Base-by-base conservation (phyloP, 805 yeast genomes). In the Schwanniomyces yamadae region DNA sequence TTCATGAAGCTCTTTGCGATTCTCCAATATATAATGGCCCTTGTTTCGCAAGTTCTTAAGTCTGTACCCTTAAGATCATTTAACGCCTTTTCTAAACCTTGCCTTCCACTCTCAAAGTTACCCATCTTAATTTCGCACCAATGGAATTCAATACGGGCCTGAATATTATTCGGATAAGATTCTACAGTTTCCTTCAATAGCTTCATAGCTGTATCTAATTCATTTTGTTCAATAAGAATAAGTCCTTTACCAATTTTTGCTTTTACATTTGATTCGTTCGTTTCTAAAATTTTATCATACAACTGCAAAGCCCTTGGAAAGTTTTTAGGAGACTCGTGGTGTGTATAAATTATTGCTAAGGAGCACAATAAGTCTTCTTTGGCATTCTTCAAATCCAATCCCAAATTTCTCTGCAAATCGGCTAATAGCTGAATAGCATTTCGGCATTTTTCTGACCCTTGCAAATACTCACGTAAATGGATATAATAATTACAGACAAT, bases 251-350 rank as follows among this genome's bases (percentile, higher is more conserved):
- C 98, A 25, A 90, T 72, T 37, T 75, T 69, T 0, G 96, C 95
- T 31, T 70, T 71, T 4, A 73, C 60, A 47, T 80, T 77, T 4
- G 57, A 49, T 4, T 73, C 71, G 39, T 61, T 65, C 3, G 49
- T 50, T 12, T 42, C 44, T 17, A 87, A 64, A 3, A 89, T 77
- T 16, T 68, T 63, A 23, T 84, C 83, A 57, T 83, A 93, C 11
- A 89, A 57, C 32, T 77, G 77, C 19, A 83, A 53, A 0, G 99
- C 98, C 17, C 81, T 69, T 2, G 76, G 69, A 51, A 78, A 87
- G 59, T 91, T 85, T 57, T 88, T 88, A 8, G 98, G 99, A 0
- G 97, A 84, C 55, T 91, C 96, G 51, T 81, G 75, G 52, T 86
- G 83, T 0, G 95, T 85, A 52, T 89, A 86, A 1, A 84, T 73